Evolutionary conservation across 371 early-diverging fungal species (phyloP).

Genomic region (Coemansia sp.): DNA sequence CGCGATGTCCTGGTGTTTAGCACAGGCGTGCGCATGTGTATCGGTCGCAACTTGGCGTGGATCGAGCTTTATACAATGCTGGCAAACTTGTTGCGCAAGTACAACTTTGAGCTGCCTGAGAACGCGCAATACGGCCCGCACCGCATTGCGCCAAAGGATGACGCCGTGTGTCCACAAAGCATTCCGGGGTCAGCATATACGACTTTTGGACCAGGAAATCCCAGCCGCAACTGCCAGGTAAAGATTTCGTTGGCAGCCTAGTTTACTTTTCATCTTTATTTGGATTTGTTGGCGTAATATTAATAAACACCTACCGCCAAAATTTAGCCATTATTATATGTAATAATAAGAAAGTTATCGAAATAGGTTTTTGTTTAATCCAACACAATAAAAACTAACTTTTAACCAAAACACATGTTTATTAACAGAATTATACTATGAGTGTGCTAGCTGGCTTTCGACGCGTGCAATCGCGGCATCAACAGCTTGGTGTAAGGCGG

Average conservation of each 20-base stretch:
- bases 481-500: no score
- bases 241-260: neutral
- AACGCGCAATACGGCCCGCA: constrained; percentile 34
- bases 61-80: constrained; percentile 42
- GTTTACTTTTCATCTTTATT: neutral
- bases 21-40: constrained; percentile 45
- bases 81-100: constrained; percentile 43
- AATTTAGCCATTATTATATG: no score
- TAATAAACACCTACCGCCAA: no score
- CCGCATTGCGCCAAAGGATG: neutral
- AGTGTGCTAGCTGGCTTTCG: no score
- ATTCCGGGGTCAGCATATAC: constrained; percentile 14
- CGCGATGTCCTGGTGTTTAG: constrained; percentile 38
- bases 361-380: no score
- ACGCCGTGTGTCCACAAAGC: neutral
- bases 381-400: no score
- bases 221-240: constrained; percentile 15
- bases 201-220: constrained; percentile 18
- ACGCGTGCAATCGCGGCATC: no score
- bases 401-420: no score
- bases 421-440: no score
- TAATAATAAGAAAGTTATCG: no score
- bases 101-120: constrained; percentile 29
- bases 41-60: constrained; percentile 44
- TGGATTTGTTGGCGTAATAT: no score